Base-by-base conservation (phyloP, 2,329 filamentous ascomycete species). In the Trichoderma sp. region DNA sequence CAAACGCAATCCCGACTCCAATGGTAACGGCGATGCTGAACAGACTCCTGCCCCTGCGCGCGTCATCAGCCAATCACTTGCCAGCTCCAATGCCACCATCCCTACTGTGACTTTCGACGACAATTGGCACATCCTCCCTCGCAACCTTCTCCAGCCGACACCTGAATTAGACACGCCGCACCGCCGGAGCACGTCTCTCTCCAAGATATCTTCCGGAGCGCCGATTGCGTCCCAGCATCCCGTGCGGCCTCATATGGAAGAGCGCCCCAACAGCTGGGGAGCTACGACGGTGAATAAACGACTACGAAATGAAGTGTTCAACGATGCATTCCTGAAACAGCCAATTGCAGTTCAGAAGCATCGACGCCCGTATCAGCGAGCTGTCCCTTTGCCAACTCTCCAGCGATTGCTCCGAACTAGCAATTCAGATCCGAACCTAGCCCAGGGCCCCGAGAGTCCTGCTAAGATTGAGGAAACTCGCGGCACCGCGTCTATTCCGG, bases 31-130 rank as follows among this genome's bases (percentile, higher is more conserved):
- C 26, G 69, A 55, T 7, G 61, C 28, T 59, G 74, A 51, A 74
- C 72, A 21, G 65, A 46, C 24, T 3, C 69, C 70, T 2, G 71
- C 74, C 6, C 70, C 75, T 18, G 70, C 73, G 59, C 70, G 88
- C 70, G 77, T 90, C 56, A 82, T 90, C 71, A 90, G 88, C 77
- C 94, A 97, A 77, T 96, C 93, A 14, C 86, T 97, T 70, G 87
- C 92, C 68, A 86, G 87, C 43, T 78, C 81, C 34, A 82, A 82
- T 30, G 86, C 88, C 39, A 87, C 91, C 26, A 88, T 97, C 34
- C 94, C 95, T 2, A 95, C 96, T 51, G 95, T 98, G 58, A 93
- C 96, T 0, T 93, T 97, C 70, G 92, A 95, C 75, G 94, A 97
- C 77, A 98, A 98, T 77, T 89, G 91, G 72, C 95, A 98, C 76